Base-by-base conservation (phyloP, 2,329 filamentous ascomycete species). In the Mycosphaerelloides madeirae region DNA sequence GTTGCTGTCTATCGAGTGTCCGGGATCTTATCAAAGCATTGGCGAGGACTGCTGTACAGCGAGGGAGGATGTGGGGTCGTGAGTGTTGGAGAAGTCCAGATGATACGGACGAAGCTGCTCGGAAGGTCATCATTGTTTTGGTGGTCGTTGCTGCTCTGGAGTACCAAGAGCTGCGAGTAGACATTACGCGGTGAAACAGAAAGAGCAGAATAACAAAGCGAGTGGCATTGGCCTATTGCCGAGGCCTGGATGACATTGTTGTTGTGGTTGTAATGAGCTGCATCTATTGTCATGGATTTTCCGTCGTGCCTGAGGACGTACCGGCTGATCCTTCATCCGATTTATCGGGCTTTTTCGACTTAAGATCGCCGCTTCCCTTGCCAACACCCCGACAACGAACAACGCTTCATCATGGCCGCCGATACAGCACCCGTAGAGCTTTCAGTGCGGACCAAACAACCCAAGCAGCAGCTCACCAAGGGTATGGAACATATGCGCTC, bases 401-500 rank as follows among this genome's bases (percentile, higher is more conserved):
- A 41, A 11, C 1, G 16, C 6, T 6, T 31, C 20, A 52, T 6
- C 29, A 58, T 58, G 55, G 52, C 50, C 9, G 44, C 46, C 18
- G 35, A 44, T 38, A 50, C 33, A 31, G 35, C 38, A 25, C 29
- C 32, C 3, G 35, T 38, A 12, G 31, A 40, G 15, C 38, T 58
- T 19, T 48, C 56, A 4, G 16, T 51, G 15, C 52, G 60, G 15
- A 43, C 46, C 20, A 65, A 61, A 52, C 54, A 61, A 43, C 60
- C 60, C 22, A 53, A 55, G 42, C 68, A 72, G 49, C 73, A 75
- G 50, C 66, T 76, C 43, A 72, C 70, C 22, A 72, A 72, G 51
- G 70, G 68, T 49, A 76, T 76, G 73, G 71, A 75, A 48, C 73
- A 76, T 60, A 70, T 75, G 65, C 72, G 72, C 52, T 63, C 63